Base-by-base conservation (phyloP, 148 eudicot species). In the Suaeda aralocaspica region DNA sequence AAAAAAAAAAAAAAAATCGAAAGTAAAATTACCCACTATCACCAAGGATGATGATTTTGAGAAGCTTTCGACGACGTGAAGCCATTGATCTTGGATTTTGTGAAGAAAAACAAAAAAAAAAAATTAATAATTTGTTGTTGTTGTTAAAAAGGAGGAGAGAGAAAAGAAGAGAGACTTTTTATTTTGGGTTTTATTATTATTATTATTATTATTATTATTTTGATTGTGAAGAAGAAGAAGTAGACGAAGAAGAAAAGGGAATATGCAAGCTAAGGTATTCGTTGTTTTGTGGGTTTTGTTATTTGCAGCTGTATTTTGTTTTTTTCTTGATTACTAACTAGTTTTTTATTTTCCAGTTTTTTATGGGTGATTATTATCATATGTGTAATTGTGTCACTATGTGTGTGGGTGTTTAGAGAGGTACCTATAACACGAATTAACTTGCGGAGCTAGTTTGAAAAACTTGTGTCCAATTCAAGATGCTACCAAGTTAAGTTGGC, bases 41-140 rank as follows among this genome's bases (percentile, higher is more conserved):
- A 49, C 91, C 88, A 48, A 87, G 86, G 60, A 87, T 84, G 59
- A 87, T 87, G 86, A 87, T 84, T 70, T 87, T 87, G 79, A 87
- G 91, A 48, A 87, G 91, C 81, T 82, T 79, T 65, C 88, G 91
- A 34, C 86, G 76, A 60, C 91, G 91, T 5, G 88, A 85, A 65
- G 88, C 88, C 88, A 82, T 85, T 68, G 82, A 77, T 39, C 53
- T 56, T 33, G 4, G 49, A 45, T 63, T 53, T 42, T 53, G 28
- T n/a, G 22, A 14, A 28, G 15, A 21, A 21, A 42, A 1, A 18
- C 9, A n/a, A n/a, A n/a, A n/a, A n/a, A n/a, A n/a, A n/a, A n/a
- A n/a, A n/a, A n/a, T n/a, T n/a, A n/a, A n/a, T n/a, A n/a, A n/a
- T n/a, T n/a, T n/a, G n/a, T n/a, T n/a, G n/a, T n/a, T n/a, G n/a